phyloP scores from a whole-genome alignment of 371 early-diverging fungal species.

The Conidiobolus incongruus region DNA sequence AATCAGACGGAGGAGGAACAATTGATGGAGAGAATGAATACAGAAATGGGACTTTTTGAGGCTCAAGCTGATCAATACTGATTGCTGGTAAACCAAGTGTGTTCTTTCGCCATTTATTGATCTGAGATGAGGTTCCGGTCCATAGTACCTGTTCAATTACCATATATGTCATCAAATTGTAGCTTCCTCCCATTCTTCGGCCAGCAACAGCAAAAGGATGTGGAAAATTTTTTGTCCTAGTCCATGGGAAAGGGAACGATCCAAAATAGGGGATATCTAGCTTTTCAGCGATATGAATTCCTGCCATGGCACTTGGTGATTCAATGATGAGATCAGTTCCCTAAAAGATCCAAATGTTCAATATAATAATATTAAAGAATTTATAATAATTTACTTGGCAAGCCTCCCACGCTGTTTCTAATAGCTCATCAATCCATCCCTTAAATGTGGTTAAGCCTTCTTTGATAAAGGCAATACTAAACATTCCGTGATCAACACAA shows the following conservation, averaged over 20 bases:
- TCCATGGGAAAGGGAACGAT: slow-evolving; percentile 67
- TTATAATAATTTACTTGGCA: slow-evolving; percentile 16
- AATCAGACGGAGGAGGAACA: slow-evolving; percentile 48
- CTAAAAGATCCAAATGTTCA: neutral
- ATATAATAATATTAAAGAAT: neutral
- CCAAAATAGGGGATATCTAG: slow-evolving; percentile 46
- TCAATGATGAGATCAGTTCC: slow-evolving; percentile 52
- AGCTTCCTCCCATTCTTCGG: slow-evolving; percentile 32
- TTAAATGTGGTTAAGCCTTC: slow-evolving; percentile 41
- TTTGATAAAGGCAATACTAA: slow-evolving; percentile 40
- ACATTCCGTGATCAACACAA: slow-evolving; percentile 56
- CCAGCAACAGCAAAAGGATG: slow-evolving; percentile 59
- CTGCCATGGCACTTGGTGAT: slow-evolving; percentile 53
- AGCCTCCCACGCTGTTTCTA: slow-evolving; percentile 38
- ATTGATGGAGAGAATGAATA: slow-evolving; percentile 49
- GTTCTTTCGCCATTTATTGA: slow-evolving; percentile 37
- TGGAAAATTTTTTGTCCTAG: slow-evolving; percentile 50
- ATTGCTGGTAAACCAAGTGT: slow-evolving; percentile 24
- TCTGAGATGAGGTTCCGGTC: slow-evolving; percentile 33
- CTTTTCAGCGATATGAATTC: slow-evolving; percentile 57
- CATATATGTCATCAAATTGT: slow-evolving; percentile 60
- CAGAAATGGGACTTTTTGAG: slow-evolving; percentile 38
- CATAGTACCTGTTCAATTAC: slow-evolving; percentile 56
- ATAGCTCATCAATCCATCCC: slow-evolving; percentile 48
- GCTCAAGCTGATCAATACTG: slow-evolving; percentile 25